Evolutionary conservation across 2,329 filamentous ascomycete genomes (phyloP), one percentile per base, ranked within the genome.

Genomic region (Sporothrix protearum): DNA sequence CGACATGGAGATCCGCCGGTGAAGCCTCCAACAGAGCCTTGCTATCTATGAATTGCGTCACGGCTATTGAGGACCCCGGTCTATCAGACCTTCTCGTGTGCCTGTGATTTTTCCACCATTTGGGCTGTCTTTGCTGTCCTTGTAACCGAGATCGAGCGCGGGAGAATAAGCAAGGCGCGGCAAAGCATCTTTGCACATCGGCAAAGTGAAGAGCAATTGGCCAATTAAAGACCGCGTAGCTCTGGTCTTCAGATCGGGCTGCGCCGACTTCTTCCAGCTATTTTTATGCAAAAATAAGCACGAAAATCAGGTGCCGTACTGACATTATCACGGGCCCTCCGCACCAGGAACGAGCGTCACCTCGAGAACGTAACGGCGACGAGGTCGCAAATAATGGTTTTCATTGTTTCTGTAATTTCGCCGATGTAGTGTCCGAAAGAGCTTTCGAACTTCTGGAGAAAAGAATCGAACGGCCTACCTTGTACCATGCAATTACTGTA

Each of bases 311-410:
- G 70, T 71, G 69, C 57, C 57, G 19, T 36, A 66, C 70, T 71
- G 69, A 53, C 49, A 42, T n/a, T n/a, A 6, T 4, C n/a, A 57
- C 25, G 25, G 1, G 16, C 30, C 33, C 30, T 22, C n/a, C 49
- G n/a, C 42, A 68, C 12, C 39, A 45, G 39, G 53, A 68, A 47
- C 49, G 49, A 51, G n/a, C 57, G 19, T 61, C 55, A 42, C 57
- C 55, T 64, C 55, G 70, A 71, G 68, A 71, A 71, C 70, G 45
- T n/a, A 42, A 71, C 61, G 69, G 69, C 61, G 42, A 55, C 9
- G 55, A n/a, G 67, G 33, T 14, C 47, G 42, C 42, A 28, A 25
- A 42, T 42, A 16, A 14, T 42, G 1, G n/a, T 63, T 63, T 25
- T 63, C 57, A 33, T 42, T 30, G 19, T n/a, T 36, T 45, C 39